phyloP scores from a whole-genome alignment of 192 early-diverging fungal genomes.

The Coemansia sp. region DNA sequence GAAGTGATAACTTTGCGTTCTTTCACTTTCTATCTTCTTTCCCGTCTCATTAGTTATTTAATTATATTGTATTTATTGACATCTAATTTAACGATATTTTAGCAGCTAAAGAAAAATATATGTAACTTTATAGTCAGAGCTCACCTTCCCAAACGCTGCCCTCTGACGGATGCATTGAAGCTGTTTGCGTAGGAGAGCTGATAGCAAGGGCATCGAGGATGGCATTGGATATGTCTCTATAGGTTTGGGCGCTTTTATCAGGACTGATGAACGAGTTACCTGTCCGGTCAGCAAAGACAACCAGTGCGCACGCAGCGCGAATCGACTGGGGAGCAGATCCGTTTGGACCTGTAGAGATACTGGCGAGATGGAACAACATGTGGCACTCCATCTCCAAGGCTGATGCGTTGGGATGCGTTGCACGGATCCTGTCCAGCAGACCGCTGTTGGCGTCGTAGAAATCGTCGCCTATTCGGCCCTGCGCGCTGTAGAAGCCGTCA shows the following conservation, averaged over 20 bases:
- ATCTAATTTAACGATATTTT: background rate
- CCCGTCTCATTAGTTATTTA: background rate
- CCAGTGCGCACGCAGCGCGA: constrained; percentile 71
- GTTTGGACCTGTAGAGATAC: constrained; percentile 42
- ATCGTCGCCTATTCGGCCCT: constrained; percentile 68
- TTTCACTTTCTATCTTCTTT: background rate
- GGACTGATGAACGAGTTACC: constrained; percentile 67
- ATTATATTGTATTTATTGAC: background rate
- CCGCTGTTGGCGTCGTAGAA: constrained; percentile 79
- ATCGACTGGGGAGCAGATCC: constrained; percentile 47
- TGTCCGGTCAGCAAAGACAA: constrained; percentile 80
- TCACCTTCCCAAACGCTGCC: constrained; percentile 42
- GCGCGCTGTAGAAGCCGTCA: constrained; percentile 85
- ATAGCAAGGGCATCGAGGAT: constrained; percentile 27
- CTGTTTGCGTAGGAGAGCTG: constrained; percentile 21
- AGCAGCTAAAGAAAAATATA: background rate
- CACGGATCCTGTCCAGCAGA: constrained; percentile 59
- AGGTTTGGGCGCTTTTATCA: constrained; percentile 13
- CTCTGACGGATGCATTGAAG: constrained; percentile 19
- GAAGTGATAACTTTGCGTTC: background rate
- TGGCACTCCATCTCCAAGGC: constrained; percentile 88
- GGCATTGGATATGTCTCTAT: constrained; percentile 4
- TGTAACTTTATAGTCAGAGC: constrained; percentile 1
- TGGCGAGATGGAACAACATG: constrained; percentile 80
- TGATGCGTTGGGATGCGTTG: constrained; percentile 12